Base-by-base conservation (phyloP, 768 basidiomycete species). In the Daedalea quercina region DNA sequence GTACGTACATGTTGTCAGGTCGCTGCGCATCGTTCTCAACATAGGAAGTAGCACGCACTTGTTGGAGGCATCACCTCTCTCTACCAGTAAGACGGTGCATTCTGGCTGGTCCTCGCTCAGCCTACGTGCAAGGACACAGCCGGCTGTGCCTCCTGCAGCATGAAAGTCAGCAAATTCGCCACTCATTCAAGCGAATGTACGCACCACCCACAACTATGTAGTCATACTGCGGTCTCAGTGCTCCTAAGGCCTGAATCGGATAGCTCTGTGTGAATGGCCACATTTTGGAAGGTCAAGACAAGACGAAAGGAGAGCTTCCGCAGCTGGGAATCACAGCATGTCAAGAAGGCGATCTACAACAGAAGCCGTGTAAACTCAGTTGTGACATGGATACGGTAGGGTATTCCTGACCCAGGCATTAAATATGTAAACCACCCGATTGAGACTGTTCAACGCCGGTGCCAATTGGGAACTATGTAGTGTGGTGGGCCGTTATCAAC, bases 41-140 rank as follows among this genome's bases (percentile, higher is more conserved):
- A 22, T 23, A 20, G 20, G 19, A 20, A 45, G 61, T 59, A 44
- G 60, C 2, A 57, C 53, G 59, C 61, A 70, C 0, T 57, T 56
- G 53, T 66, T 60, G 6, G 54, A 57, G 25, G 59, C 56, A 43
- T 60, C 58, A 0, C 67, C 69, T 44, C 53, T 54, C 44, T 62
- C 64, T 7, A 65, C 52, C 9, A 72, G 63, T 20, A 73, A 60
- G 15, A 74, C 71, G 50, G 56, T 57, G 20, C 3, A 15, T 44
- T 60, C 9, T 1, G 58, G 28, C 28, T 31, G 44, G 52, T 70
- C 66, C 42, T 72, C 70, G 1, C 63, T 61, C 33, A 74, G 60
- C 17, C 73, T 61, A 20, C 60, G 62, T 15, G 72, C 73, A 9
- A 73, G 59, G 7, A 69, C 69, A 44, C 71, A 60, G 15, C 73